These are phyloP conservation scores for Russula griseocarnosa DNA, from an alignment of 768 basidiomycete species.

Conservation along the genomic window DNA sequence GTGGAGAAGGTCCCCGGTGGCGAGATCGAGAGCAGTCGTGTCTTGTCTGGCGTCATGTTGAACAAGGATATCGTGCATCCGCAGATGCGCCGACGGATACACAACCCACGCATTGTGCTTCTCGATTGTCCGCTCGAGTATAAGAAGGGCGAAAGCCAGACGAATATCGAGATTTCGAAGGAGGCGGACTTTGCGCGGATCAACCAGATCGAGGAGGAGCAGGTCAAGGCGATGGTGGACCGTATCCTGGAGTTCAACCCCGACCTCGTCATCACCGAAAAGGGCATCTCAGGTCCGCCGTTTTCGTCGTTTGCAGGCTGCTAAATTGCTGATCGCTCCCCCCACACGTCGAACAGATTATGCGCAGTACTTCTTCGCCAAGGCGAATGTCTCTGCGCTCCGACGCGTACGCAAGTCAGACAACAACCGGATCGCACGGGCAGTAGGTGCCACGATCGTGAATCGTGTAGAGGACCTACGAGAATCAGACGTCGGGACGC, in stretches of 20 bases:
- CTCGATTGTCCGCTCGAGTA: constrained; percentile 96
- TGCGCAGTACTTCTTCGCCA: constrained; percentile 86
- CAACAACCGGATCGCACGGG: constrained; percentile 96
- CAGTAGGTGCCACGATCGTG: constrained; percentile 93
- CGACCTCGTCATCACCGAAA: constrained; percentile 93
- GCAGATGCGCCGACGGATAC: constrained; percentile 88
- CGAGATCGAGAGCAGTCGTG: constrained; percentile 89
- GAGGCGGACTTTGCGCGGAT: constrained; percentile 90
- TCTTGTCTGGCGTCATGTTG: constrained; percentile 88
- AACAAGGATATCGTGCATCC: constrained; percentile 99
- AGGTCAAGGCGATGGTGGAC: constrained; percentile 82
- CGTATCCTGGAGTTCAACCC: constrained; percentile 91
- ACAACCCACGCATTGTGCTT: constrained; percentile 81
- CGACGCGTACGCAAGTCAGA: constrained; percentile 97
- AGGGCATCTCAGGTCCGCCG: constrained; percentile 89
- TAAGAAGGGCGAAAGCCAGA: constrained; percentile 98
- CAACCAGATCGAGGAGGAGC: constrained; percentile 95
- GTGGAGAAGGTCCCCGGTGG: constrained; percentile 98
- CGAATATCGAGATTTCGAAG: constrained; percentile 96
- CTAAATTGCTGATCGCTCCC: background rate
- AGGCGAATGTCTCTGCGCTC: constrained; percentile 85
- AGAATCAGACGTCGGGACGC: constrained; percentile 85
- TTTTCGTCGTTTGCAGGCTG: background rate
- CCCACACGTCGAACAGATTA: constrained; percentile 56
- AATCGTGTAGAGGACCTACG: constrained; percentile 94